Evolutionary conservation across 169 alveolate genomes (phyloP), one percentile per base, ranked within the genome.

Genomic region (Babesia sp.): DNA sequence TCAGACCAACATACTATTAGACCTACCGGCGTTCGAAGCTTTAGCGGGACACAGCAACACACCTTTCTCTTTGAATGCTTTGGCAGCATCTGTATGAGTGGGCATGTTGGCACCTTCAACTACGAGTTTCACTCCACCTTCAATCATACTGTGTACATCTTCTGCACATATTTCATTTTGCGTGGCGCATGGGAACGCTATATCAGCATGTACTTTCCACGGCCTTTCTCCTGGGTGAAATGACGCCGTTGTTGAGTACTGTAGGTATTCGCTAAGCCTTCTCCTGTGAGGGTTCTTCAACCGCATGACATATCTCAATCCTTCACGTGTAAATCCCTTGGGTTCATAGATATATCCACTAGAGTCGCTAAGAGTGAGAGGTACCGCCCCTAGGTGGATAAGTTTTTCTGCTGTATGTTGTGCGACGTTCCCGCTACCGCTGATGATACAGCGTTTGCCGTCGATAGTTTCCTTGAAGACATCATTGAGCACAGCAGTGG

Each of bases 381-480:
- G 94, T 39, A 59, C 74, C 12, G 92, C 96, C 39, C 94, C 94
- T 45, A 93, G 85, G 1, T 77, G 80, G 51, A 83, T 50, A 28
- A 91, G 91, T 76, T 93, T 93, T 42, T 83, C 84, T n/a, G 85
- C 93, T 54, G 94, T 83, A 61, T 88, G 86, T 50, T 80, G 83
- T 9, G 96, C 96, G 18, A 91, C 96, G 76, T 93, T 93, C 22
- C 96, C 96, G 48, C 93, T 86, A 51, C 96, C 96, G 61, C 94
- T 86, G 48, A 93, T 72, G 46, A 83, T 61, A 59, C 92, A 85
- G n/a, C 68, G 71, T 80, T 77, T 89, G 33, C 93, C 94, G 36
- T 60, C 64, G 12, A 93, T 39, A 34, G 70, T 54, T 26, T 54
- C 82, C 58, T 37, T 36, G 46, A 58, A 51, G 61, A 66, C 63